Evolutionary conservation across 441 rosid genomes (phyloP), one percentile per base, ranked within the genome.

Genomic region (Corymbia calophylla): DNA sequence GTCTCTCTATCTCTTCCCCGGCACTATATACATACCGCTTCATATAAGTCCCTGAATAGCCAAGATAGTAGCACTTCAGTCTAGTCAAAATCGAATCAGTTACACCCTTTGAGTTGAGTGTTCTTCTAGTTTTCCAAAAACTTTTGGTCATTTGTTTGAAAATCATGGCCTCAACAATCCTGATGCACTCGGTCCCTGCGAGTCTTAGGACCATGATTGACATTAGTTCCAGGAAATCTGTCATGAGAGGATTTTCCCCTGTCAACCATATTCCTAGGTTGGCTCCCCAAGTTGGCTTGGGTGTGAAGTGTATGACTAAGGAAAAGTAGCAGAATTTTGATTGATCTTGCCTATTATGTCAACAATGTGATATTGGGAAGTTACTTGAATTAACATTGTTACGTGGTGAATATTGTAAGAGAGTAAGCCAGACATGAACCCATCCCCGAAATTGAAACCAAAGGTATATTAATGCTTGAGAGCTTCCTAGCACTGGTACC

Each of bases 301-400:
- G 87, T 13, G 94, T 96, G 51, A 91, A 93, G 51, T 95, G 96
- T 93, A 91, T 87, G 94, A 90, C 94, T 6, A 92, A 93, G 95
- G 97, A 94, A 88, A 35, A 73, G 55, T 15, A n/a, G n/a, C 51
- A 51, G 14, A 70, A 19, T 47, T 51, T 19, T 44, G 8, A 62
- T 7, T 17, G 12, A 48, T 47, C 60, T 53, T 39, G n/a, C 16
- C n/a, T 68, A 25, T 3, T 0, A 60, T 1, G 47, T 48, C 15
- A 19, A 9, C 49, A 16, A 23, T 25, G 14, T 49, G 44, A 39
- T 19, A n/a, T 18, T 18, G 21, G 29, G 31, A 31, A 66, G 23
- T 66, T 8, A 16, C 0, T 31, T 66, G 62, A 58, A 58, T 27
- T 58, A 25, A 58, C 62, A 27, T 58, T 58, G n/a, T 12, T 23